These are phyloP conservation scores for Diaporthe longicolla DNA, from an alignment of 2,329 filamentous ascomycete genomes.

Conservation along the genomic window DNA sequence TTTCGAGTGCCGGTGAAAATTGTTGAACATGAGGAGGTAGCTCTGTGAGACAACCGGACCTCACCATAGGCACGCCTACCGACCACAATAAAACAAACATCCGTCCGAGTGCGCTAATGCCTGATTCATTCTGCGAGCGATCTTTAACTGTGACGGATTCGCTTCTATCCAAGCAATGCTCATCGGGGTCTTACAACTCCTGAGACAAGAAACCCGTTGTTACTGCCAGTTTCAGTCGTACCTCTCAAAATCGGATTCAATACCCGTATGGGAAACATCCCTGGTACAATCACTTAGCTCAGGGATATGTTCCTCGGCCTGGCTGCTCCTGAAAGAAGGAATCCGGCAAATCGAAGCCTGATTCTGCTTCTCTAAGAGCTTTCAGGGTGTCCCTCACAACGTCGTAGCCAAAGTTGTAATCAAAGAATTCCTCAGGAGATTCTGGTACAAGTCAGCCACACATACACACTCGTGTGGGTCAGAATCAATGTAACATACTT, in stretches of 20 bases:
- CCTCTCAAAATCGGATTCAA: background rate
- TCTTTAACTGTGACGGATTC: background rate
- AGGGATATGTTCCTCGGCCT: conserved; percentile 4
- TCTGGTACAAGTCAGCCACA: background rate
- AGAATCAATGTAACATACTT: background rate
- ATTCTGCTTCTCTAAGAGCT: background rate
- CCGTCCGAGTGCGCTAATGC: background rate
- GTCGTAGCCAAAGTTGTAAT: conserved; percentile 4
- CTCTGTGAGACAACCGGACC: background rate
- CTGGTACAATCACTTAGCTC: background rate
- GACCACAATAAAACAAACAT: background rate
- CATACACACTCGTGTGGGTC: background rate
- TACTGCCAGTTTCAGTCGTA: background rate
- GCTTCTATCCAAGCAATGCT: background rate
- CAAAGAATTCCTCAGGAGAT: conserved; percentile 1
- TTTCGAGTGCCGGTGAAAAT: conserved; percentile 20
- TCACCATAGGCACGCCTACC: background rate
- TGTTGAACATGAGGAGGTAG: background rate
- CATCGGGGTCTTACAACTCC: background rate
- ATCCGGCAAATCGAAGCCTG: background rate
- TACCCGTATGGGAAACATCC: background rate
- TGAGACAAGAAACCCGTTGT: background rate
- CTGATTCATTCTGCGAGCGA: background rate
- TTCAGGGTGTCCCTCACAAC: conserved; percentile 6
- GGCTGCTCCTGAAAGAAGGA: background rate